Evolutionary conservation across 352 stramenopile species (phyloP).

Genomic region (Globisporangium yorkense): DNA sequence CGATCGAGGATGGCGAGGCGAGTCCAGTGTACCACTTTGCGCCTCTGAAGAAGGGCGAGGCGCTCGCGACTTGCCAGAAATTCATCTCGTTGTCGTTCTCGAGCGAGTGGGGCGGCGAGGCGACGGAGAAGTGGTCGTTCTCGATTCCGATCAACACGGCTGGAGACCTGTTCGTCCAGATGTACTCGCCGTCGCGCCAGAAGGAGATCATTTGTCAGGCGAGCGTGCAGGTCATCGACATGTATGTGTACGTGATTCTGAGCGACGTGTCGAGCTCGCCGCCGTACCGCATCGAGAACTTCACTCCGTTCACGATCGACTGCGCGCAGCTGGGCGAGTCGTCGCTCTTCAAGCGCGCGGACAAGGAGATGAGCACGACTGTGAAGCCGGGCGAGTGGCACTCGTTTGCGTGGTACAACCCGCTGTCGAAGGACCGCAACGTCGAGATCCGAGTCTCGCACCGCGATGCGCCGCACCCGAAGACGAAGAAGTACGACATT

Average conservation of each 20-base stretch:
- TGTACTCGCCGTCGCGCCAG: conserved; percentile 70
- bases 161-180: conserved; percentile 73
- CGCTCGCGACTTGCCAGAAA: conserved; percentile 50
- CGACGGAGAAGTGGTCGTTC: conserved; percentile 70
- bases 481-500: conserved; percentile 78
- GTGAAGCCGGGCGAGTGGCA: conserved; percentile 69
- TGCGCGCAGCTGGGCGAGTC: conserved; percentile 65
- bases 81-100: conserved; percentile 81
- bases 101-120: conserved; percentile 45
- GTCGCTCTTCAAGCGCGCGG: conserved; percentile 54
- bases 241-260: conserved; percentile 86
- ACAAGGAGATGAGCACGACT: conserved; percentile 40
- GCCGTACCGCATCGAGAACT: conserved; percentile 86
- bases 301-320: conserved; percentile 76
- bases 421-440: conserved; percentile 77
- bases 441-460: conserved; percentile 63
- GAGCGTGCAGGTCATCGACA: conserved; percentile 84
- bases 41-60: conserved; percentile 66
- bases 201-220: conserved; percentile 76
- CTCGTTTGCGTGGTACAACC: conserved; percentile 82
- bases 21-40: conserved; percentile 75
- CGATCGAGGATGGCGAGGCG: conserved; percentile 54
- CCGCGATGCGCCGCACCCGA: conserved; percentile 38
- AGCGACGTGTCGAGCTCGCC: conserved; percentile 74
- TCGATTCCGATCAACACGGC: conserved; percentile 71